Conservation (phyloP, 306 rosid species). For the Gastrolobium bilobum region DNA sequence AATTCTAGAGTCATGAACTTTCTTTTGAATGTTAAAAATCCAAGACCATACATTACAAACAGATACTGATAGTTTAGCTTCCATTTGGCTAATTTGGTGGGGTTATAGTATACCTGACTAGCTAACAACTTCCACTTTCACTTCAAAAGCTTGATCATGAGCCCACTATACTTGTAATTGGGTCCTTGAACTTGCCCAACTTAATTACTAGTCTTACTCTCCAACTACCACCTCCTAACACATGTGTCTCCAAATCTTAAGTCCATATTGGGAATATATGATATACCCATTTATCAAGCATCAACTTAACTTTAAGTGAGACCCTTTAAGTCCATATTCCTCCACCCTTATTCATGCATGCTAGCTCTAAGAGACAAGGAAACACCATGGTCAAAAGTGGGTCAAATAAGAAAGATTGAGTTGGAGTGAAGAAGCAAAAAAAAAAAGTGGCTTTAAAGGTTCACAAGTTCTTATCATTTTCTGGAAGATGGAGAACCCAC, state of each 20-base stretch:
- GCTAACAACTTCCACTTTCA: conserved; percentile 64
- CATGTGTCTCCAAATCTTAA: conserved; percentile 59
- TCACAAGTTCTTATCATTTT: conserved; percentile 64
- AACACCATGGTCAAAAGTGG: conserved; percentile 69
- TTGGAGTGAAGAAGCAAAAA: conserved; percentile 57
- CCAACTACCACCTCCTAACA: conserved; percentile 57
- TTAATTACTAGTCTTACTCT: conserved; percentile 45
- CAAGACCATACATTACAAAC: conserved; percentile 51
- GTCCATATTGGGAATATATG: conserved; percentile 55
- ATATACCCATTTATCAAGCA: conserved; percentile 36
- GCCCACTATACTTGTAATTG: conserved; percentile 39
- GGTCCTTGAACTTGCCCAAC: conserved; percentile 79
- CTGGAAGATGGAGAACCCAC: conserved; percentile 67
- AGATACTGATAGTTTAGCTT: conserved; percentile 52
- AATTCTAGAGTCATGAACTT: conserved; percentile 48
- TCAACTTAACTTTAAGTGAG: conserved; percentile 44
- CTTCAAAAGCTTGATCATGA: conserved; percentile 45
- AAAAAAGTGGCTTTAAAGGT: conserved; percentile 56
- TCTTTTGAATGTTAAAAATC: conserved; percentile 42
- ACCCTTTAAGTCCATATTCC: conserved; percentile 56
- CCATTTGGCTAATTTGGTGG: conserved; percentile 53
- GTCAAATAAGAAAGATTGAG: conserved; percentile 70
- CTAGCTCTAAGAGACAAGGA: conserved; percentile 58
- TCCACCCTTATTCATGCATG: conserved; percentile 72
- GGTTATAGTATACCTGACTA: conserved; percentile 53